These are phyloP conservation scores for Cryptococcus neoformans DNA, from an alignment of 1,284 basidiomycete species.

Conservation along the genomic window DNA sequence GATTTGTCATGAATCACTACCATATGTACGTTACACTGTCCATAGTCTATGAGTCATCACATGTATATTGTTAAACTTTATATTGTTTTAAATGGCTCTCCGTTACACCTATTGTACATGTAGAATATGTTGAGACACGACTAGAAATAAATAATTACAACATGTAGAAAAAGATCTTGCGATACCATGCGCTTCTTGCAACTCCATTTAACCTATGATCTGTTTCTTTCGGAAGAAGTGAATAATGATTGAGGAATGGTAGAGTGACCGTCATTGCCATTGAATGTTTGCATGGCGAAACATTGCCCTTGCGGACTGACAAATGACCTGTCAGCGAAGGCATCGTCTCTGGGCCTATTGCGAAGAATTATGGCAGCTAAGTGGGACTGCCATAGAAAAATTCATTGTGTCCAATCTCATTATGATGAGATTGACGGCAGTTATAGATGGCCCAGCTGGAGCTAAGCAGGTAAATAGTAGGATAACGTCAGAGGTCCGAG, in stretches of 20 bases:
- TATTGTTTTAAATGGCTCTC: not conserved
- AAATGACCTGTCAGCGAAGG: not conserved
- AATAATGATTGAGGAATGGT: too few relatives aligned
- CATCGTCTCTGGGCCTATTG: not conserved
- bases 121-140: not conserved
- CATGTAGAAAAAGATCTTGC: not conserved
- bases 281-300: not conserved
- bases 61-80: not conserved
- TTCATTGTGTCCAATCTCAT: not conserved
- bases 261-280: not conserved
- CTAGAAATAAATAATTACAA: not conserved
- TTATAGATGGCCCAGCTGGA: too few relatives aligned
- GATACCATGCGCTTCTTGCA: too few relatives aligned
- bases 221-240: too few relatives aligned
- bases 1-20: constrained; percentile 7
- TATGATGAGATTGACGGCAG: too few relatives aligned
- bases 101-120: not conserved
- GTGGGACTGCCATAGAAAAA: constrained; percentile 2
- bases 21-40: not conserved
- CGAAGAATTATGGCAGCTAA: not conserved
- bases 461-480: too few relatives aligned
- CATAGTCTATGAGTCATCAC: not conserved
- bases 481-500: too few relatives aligned
- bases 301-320: not conserved
- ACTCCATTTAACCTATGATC: too few relatives aligned